phyloP scores from a whole-genome alignment of 2,329 filamentous ascomycete genomes.

The Calycina herbarum region DNA sequence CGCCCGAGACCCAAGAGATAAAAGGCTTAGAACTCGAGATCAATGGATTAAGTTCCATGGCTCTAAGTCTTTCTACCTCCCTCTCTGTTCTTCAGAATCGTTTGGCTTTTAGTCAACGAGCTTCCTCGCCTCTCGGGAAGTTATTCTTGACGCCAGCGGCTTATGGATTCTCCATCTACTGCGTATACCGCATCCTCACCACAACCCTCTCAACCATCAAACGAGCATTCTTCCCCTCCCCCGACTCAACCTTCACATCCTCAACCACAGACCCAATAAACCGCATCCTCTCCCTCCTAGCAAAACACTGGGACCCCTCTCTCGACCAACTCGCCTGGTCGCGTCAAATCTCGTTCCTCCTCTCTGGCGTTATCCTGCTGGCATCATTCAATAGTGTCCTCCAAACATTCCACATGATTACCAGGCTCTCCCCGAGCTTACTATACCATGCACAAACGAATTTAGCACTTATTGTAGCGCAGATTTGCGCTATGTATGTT shows the following conservation, averaged over 20 bases:
- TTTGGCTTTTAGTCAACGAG: slow-evolving; percentile 63
- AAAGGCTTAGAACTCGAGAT: slow-evolving; percentile 71
- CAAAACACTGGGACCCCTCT: slow-evolving; percentile 79
- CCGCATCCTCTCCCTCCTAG: slow-evolving; percentile 75
- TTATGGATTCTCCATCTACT: slow-evolving; percentile 77
- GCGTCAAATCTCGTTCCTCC: slow-evolving; percentile 78
- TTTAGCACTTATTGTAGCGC: slow-evolving; percentile 74
- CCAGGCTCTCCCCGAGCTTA: slow-evolving; percentile 72
- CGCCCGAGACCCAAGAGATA: slow-evolving; percentile 58
- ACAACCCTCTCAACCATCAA: slow-evolving; percentile 68
- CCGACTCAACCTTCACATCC: slow-evolving; percentile 46
- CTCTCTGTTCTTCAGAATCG: slow-evolving; percentile 63
- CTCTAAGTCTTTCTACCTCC: slow-evolving; percentile 65
- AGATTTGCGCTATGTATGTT: slow-evolving; percentile 82
- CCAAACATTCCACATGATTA: slow-evolving; percentile 83
- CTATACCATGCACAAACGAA: slow-evolving; percentile 71
- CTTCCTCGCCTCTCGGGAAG: slow-evolving; percentile 66
- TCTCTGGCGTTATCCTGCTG: slow-evolving; percentile 80
- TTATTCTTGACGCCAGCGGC: slow-evolving; percentile 60
- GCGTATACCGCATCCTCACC: slow-evolving; percentile 77
- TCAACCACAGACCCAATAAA: slow-evolving; percentile 80
- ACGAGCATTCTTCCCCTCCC: slow-evolving; percentile 45
- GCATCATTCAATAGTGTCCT: slow-evolving; percentile 79
- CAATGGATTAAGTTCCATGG: slow-evolving; percentile 77
- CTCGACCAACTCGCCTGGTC: slow-evolving; percentile 83